Base-by-base conservation (phyloP, 768 basidiomycete genomes). In the Rhizopogon rudus region DNA sequence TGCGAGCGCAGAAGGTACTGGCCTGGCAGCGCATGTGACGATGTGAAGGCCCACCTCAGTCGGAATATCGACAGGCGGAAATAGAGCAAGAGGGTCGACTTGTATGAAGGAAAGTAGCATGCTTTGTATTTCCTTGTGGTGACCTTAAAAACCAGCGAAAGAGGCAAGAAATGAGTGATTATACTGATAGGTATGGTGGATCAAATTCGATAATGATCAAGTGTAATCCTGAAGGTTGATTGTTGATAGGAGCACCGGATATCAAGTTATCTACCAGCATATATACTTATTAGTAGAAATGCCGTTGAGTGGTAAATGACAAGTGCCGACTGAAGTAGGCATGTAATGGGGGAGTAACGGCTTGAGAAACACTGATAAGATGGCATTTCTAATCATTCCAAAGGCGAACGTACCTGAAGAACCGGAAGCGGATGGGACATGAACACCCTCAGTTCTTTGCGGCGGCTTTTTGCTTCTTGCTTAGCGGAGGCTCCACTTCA, bases 1-100 rank as follows among this genome's bases (percentile, higher is more conserved):
- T 6, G 67, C 53, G 25, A 33, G 31, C 31, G 31, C 8, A 12
- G 9, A 45, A 39, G 57, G 58, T 44, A 53, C 49, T 17, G 71
- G 70, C 5, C 59, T 44, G 2, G 70, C 60, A 6, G 72, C 72
- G 13, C 71, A 43, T 17, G 64, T 59, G 31, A 75, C 57, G 49
- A 77, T 68, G 43, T 68, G 65, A 43, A 71, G 65, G 40, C 57
- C 64, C 20, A 76, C 64, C 63, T 76, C 75, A 41, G 66, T 59
- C 12, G 73, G 66, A 46, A 74, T 67, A 17, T 50, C 46, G 20
- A 60, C 57, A 52, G 72, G 61, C 17, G 22, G 45, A 40, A 63
- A 59, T 33, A 37, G 53, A 6, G n/a, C 29, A 45, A 6, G 5
- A 17, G 10, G 3, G 10, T 31, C 10, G 35, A 37, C 35, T 37